Conservation (phyloP, 208 protist species). For the Leptomonas seymouri region DNA sequence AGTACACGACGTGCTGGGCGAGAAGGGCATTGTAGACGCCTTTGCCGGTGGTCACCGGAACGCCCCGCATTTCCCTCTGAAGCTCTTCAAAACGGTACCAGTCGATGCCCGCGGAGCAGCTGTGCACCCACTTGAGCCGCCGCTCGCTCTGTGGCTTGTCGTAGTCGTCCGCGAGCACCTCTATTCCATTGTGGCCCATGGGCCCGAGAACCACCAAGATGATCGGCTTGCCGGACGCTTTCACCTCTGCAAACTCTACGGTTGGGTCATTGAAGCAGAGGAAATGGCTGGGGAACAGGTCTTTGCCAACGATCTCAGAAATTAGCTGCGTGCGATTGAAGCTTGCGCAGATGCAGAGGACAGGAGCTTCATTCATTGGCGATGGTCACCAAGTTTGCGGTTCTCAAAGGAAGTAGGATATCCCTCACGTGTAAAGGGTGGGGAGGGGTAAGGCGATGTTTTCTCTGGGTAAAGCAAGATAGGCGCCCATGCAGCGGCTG, state of each 20-base stretch:
- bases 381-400: not conserved
- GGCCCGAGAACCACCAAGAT: constrained; percentile 44
- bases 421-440: too few relatives aligned
- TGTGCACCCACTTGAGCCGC: constrained; percentile 70
- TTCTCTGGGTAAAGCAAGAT: too few relatives aligned
- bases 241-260: constrained; percentile 32
- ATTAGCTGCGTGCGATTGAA: constrained; percentile 22
- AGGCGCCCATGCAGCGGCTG: too few relatives aligned
- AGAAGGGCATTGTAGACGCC: constrained; percentile 54
- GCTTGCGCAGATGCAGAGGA: constrained; percentile 35
- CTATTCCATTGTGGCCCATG: constrained; percentile 38
- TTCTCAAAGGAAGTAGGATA: too few relatives aligned
- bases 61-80: constrained; percentile 35
- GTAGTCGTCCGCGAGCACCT: constrained; percentile 59
- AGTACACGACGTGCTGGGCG: constrained; percentile 62
- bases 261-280: constrained; percentile 1
- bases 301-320: constrained; percentile 16
- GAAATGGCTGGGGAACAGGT: constrained; percentile 34
- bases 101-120: constrained; percentile 65
- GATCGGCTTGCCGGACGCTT: constrained; percentile 39
- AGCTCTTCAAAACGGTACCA: constrained; percentile 42
- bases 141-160: constrained; percentile 39
- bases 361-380: not conserved
- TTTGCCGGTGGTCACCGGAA: constrained; percentile 65
- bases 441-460: too few relatives aligned